Conservation (phyloP, 2,329 filamentous ascomycete genomes). For the Aspergillus piperis region DNA sequence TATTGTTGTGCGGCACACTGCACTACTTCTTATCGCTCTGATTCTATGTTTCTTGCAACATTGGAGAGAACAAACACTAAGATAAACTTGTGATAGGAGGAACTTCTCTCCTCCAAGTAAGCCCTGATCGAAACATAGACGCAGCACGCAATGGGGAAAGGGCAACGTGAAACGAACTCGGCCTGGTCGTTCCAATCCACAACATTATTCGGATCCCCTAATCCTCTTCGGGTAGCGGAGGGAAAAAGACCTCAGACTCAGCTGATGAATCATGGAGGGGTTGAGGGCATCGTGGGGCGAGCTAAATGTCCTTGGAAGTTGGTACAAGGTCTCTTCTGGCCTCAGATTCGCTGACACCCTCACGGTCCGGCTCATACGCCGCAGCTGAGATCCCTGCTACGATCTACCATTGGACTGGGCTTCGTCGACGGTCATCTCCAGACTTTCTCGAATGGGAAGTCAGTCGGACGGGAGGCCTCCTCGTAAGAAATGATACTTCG, state of each 20-base stretch:
- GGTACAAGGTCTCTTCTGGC: slow-evolving; percentile 25
- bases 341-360: slow-evolving; percentile 33
- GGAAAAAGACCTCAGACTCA: slow-evolving; percentile 23
- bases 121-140: neutral
- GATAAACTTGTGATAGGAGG: neutral
- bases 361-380: slow-evolving; percentile 31
- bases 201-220: neutral
- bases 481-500: slow-evolving; percentile 22
- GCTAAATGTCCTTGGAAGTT: slow-evolving; percentile 26
- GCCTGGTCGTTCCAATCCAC: neutral
- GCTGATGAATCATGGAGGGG: slow-evolving; percentile 34
- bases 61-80: neutral
- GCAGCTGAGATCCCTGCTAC: slow-evolving; percentile 40
- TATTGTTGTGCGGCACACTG: neutral
- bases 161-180: neutral
- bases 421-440: slow-evolving; percentile 34
- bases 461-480: slow-evolving; percentile 16
- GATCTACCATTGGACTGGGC: slow-evolving; percentile 43
- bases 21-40: neutral
- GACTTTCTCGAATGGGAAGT: slow-evolving; percentile 34
- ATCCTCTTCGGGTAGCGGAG: neutral
- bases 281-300: slow-evolving; percentile 33
- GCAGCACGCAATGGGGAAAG: neutral
- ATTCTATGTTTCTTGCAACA: neutral
- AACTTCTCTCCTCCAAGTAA: neutral